Evolutionary conservation across 768 basidiomycete genomes (phyloP).

Genomic region (Trametes coccinea): DNA sequence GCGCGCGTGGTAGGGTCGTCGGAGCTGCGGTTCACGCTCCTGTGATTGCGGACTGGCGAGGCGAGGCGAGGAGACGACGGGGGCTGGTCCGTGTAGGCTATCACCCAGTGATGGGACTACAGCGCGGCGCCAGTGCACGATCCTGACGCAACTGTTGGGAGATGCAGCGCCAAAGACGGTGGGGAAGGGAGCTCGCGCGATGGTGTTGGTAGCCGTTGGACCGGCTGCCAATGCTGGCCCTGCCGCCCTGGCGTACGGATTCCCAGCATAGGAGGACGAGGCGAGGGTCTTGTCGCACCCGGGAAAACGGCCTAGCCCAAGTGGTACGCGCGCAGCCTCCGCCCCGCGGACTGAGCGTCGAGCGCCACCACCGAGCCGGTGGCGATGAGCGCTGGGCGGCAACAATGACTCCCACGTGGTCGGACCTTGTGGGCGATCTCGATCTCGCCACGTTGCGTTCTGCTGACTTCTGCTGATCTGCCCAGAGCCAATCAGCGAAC

Average conservation of each 20-base stretch:
- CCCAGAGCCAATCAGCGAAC: neutral
- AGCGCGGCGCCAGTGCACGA: neutral
- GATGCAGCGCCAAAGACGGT: neutral
- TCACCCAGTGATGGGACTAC: conserved; percentile 7
- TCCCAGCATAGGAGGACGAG: neutral
- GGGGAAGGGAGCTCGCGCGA: neutral
- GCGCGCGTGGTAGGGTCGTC: neutral
- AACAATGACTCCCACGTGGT: conserved; percentile 14
- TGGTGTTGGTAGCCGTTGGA: neutral
- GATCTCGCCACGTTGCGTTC: conserved; percentile 13
- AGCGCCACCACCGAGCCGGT: conserved; percentile 7
- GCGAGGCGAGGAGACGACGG: neutral
- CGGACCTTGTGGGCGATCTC: conserved; percentile 17
- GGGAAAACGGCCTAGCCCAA: neutral
- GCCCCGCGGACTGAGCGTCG: neutral
- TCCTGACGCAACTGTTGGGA: neutral
- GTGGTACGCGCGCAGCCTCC: neutral
- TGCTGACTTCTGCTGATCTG: conserved; percentile 5
- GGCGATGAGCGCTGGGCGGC: conserved; percentile 19
- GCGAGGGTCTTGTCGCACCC: neutral
- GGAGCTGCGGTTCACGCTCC: conserved; percentile 2
- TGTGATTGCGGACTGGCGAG: conserved; percentile 3
- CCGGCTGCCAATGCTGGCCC: too few relatives aligned
- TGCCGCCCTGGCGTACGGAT: too few relatives aligned
- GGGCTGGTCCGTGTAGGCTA: neutral